Evolutionary conservation across 192 early-diverging fungal species (phyloP).

Genomic region (Chytriomyces hyalinus): DNA sequence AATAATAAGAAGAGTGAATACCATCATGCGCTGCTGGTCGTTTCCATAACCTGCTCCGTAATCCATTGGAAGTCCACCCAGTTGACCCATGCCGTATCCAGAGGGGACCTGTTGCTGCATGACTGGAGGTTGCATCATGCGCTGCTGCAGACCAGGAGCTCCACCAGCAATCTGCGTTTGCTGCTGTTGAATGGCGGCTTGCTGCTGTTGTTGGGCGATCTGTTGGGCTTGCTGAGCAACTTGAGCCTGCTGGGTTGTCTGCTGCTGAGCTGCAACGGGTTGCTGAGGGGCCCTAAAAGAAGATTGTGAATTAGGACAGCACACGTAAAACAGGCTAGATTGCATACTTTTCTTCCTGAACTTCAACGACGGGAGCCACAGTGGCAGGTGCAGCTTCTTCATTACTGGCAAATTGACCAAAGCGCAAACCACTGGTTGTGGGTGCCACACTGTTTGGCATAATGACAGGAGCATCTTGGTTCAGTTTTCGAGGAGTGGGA

Average conservation of each 20-base stretch:
- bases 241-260: constrained; percentile 6
- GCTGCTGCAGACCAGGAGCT: constrained; percentile 28
- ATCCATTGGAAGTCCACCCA: constrained; percentile 47
- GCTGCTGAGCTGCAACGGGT: constrained; percentile 5
- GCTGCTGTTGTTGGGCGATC: constrained; percentile 9
- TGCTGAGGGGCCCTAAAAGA: constrained; percentile 4
- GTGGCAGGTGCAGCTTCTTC: constrained; percentile 25
- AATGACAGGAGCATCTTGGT: constrained; percentile 88
- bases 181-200: not conserved
- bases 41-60: constrained; percentile 45
- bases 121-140: constrained; percentile 19
- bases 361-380: not conserved
- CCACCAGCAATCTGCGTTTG: constrained; percentile 24
- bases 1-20: not conserved
- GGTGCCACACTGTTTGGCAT: constrained; percentile 74
- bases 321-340: not conserved
- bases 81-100: constrained; percentile 46
- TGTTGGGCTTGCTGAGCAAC: constrained; percentile 22
- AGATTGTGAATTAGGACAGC: not conserved
- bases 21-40: constrained; percentile 39
- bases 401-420: constrained; percentile 62
- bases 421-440: constrained; percentile 70
- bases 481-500: constrained; percentile 70
- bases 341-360: constrained; percentile 10
- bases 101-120: constrained; percentile 28